Percentiles rank a stretch among this genome's conserved stretches.
Evolutionary conservation across 108 stramenopile genomes (phyloP).

Genomic region (Nannochloropsis salina): DNA sequence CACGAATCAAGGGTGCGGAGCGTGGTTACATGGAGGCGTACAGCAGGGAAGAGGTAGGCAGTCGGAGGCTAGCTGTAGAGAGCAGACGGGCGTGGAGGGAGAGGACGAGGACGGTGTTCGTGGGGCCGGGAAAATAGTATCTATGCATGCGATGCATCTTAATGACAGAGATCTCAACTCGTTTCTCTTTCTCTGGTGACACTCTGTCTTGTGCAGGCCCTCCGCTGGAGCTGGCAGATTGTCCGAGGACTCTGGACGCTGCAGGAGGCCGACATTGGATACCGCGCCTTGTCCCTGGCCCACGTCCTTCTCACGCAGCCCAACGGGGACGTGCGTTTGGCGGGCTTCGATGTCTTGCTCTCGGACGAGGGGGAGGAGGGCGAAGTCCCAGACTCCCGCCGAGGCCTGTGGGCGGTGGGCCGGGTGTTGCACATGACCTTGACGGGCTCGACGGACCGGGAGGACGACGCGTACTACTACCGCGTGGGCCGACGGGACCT

Average conservation of each 20-base stretch:
- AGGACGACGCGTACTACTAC: not conserved
- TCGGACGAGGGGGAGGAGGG: not conserved
- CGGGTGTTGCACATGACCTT: constrained; percentile 5
- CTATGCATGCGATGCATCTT: too few relatives aligned
- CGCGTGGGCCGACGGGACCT: not conserved
- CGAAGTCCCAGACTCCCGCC: not conserved
- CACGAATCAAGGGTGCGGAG: constrained; percentile 14
- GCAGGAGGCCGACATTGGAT: not conserved
- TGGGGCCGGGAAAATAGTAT: too few relatives aligned
- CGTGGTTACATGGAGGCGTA: not conserved
- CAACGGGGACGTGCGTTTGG: not conserved
- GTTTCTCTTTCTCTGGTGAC: not conserved
- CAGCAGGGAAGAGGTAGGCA: not conserved
- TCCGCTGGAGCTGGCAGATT: not conserved
- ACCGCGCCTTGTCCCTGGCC: not conserved
- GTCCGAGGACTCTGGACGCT: not conserved
- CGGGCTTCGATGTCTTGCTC: not conserved
- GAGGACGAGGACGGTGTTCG: too few relatives aligned
- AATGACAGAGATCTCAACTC: too few relatives aligned
- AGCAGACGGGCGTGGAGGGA: too few relatives aligned
- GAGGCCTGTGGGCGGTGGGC: constrained; percentile 2
- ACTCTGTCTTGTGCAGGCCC: not conserved
- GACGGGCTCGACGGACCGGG: not conserved
- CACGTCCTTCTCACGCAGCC: not conserved
- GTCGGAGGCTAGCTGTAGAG: not conserved